Conservation (phyloP, 257 asterid species). For the Linderniella brevidens region DNA sequence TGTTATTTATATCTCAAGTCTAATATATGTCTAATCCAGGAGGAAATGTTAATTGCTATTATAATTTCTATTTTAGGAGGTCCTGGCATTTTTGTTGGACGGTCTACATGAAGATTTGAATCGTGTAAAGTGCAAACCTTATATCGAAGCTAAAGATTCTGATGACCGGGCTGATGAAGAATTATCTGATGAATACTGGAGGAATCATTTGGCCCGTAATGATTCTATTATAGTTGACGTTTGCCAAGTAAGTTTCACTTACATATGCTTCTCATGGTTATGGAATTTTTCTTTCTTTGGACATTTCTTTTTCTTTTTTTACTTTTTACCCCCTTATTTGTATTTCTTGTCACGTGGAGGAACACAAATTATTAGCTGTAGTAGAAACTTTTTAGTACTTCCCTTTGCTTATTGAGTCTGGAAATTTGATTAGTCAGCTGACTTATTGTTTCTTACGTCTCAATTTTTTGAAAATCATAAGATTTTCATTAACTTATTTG, state of each 20-base stretch:
- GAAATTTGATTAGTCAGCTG: no score
- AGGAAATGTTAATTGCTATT: constrained; percentile 9
- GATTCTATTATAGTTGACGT: constrained; percentile 90
- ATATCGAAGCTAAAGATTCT: constrained; percentile 80
- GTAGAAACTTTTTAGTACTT: no score
- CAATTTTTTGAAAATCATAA: no score
- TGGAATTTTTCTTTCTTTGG: no score
- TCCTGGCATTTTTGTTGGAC: constrained; percentile 84
- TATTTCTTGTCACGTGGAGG: no score
- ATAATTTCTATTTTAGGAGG: constrained; percentile 42
- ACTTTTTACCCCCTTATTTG: no score
- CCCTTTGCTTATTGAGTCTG: no score
- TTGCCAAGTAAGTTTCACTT: constrained; percentile 54
- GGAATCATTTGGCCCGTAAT: constrained; percentile 90
- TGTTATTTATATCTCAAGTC: neutral
- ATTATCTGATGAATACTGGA: constrained; percentile 90
- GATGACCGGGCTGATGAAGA: constrained; percentile 78
- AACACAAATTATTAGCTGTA: no score
- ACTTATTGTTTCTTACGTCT: no score
- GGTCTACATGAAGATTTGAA: constrained; percentile 98
- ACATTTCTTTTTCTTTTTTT: no score
- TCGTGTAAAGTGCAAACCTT: constrained; percentile 88
- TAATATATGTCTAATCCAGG: no score
- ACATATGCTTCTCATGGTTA: neutral
- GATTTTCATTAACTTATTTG: no score